Evolutionary conservation across 2,329 filamentous ascomycete genomes (phyloP).

Genomic region (Fusarium heterosporum): DNA sequence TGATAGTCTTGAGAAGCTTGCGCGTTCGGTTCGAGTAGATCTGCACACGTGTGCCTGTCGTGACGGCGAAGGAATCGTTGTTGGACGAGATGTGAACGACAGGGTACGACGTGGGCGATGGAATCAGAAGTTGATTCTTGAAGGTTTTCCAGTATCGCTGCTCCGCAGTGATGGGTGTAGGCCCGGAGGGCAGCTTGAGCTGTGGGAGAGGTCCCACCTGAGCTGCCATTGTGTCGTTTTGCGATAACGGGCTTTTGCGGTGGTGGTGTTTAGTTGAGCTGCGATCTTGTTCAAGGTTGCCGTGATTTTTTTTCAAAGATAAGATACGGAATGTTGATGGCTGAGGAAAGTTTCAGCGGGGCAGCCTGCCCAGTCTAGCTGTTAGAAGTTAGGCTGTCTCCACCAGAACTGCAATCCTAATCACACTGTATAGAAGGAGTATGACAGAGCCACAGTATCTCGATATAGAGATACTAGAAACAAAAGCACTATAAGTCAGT

Average conservation of each 20-base stretch:
- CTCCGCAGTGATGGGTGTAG: constrained; percentile 86
- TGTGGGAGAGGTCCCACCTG: constrained; percentile 83
- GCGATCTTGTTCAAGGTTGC: constrained; percentile 4
- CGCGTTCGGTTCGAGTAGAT: constrained; percentile 93
- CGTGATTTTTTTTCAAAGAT: constrained; percentile 50
- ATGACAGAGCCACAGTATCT: too few relatives aligned
- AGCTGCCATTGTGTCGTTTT: constrained; percentile 75
- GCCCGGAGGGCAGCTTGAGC: constrained; percentile 85
- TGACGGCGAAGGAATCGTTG: constrained; percentile 87
- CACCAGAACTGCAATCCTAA: not conserved
- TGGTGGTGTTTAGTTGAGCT: constrained; percentile 28
- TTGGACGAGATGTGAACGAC: constrained; percentile 89
- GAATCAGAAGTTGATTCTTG: constrained; percentile 88
- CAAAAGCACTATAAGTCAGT: too few relatives aligned
- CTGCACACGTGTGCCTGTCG: constrained; percentile 92
- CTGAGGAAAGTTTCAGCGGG: constrained; percentile 29
- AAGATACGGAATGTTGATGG: constrained; percentile 40
- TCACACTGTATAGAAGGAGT: too few relatives aligned
- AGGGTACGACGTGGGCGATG: constrained; percentile 89
- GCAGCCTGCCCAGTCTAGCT: not conserved
- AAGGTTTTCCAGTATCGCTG: constrained; percentile 97
- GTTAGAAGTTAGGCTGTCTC: not conserved
- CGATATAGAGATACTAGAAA: too few relatives aligned
- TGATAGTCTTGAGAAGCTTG: constrained; percentile 93
- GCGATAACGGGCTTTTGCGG: constrained; percentile 34